Evolutionary conservation across 805 yeast genomes (phyloP).

Genomic region (Saccharomyces kudriavzevii): DNA sequence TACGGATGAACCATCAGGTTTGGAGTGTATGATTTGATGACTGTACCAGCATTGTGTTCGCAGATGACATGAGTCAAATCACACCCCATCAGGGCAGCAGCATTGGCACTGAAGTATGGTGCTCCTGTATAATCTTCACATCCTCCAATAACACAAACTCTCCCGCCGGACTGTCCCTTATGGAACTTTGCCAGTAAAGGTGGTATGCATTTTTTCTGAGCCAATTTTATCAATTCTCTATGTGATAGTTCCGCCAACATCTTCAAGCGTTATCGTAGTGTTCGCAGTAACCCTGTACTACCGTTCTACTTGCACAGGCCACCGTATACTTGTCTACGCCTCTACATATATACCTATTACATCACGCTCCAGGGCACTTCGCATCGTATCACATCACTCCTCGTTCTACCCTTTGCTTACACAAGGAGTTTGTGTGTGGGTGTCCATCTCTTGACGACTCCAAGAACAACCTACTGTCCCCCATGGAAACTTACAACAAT

Average conservation of each 20-base stretch:
- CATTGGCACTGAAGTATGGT: slow-evolving; percentile 82
- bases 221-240: slow-evolving; percentile 41
- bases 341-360: neutral
- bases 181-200: slow-evolving; percentile 65
- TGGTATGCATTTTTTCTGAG: slow-evolving; percentile 52
- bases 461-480: neutral
- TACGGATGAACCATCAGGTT: slow-evolving; percentile 96
- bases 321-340: neutral
- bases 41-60: slow-evolving; percentile 65
- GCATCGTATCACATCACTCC: neutral
- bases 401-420: neutral
- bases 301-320: no score
- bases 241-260: slow-evolving; percentile 18
- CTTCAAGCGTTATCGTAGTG: neutral
- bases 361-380: neutral
- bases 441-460: neutral
- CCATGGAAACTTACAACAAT: neutral
- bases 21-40: slow-evolving; percentile 83
- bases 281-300: neutral
- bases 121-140: slow-evolving; percentile 96
- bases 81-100: slow-evolving; percentile 77
- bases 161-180: slow-evolving; percentile 92
- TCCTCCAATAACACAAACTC: slow-evolving; percentile 84
- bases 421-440: neutral
- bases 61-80: slow-evolving; percentile 90